Conservation (phyloP, 108 stramenopile genomes). For the Skeletonema potamos region DNA sequence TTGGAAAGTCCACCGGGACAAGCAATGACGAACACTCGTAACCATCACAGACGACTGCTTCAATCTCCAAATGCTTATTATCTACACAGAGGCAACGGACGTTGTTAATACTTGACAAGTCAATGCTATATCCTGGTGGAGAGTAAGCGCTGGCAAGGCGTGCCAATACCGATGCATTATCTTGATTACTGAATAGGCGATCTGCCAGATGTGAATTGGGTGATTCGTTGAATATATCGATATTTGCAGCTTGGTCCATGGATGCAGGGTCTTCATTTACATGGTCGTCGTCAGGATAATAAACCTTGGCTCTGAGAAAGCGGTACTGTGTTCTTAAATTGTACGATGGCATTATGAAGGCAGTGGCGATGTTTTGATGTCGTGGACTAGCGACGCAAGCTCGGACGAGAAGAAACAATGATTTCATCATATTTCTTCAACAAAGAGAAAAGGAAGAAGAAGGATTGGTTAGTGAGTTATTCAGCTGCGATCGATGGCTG, state of each 20-base stretch:
- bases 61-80: conserved; percentile 15
- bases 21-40: conserved; percentile 20
- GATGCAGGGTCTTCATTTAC: not conserved
- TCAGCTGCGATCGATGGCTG: too few relatives aligned
- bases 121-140: conserved; percentile 6
- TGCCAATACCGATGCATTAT: conserved; percentile 5
- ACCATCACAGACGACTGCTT: conserved; percentile 23
- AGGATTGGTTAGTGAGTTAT: too few relatives aligned
- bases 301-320: conserved; percentile 1
- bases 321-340: not conserved
- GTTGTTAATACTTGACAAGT: conserved; percentile 6
- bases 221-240: not conserved
- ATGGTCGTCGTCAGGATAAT: conserved; percentile 6
- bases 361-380: not conserved
- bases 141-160: conserved; percentile 22
- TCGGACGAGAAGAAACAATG: not conserved
- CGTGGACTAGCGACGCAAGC: not conserved
- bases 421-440: not conserved
- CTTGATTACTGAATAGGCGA: not conserved
- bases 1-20: conserved; percentile 21
- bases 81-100: conserved; percentile 12
- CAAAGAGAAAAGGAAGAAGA: too few relatives aligned
- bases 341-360: not conserved
- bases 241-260: not conserved
- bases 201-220: not conserved